Base-by-base conservation (phyloP, 768 basidiomycete species). In the Mycena metata region DNA sequence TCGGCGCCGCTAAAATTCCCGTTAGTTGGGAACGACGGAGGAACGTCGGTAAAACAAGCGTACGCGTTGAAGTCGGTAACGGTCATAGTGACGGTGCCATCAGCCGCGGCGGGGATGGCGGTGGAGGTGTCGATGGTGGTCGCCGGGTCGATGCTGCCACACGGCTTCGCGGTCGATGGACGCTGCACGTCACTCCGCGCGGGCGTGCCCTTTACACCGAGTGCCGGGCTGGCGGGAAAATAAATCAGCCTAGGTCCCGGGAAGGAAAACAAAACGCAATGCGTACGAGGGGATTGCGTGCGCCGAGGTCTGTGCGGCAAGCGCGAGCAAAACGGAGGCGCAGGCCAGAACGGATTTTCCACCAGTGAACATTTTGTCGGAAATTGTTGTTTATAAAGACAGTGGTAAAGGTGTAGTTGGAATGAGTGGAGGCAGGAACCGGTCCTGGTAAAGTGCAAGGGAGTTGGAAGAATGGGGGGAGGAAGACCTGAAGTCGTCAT, bases 1-100 rank as follows among this genome's bases (percentile, higher is more conserved):
- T 74, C 73, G 30, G 62, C 69, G 17, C 70, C 70, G 21, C 73
- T 71, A 54, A 12, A 43, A 49, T 4, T 26, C n/a, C 12, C 5
- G 23, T 45, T 7, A 50, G 36, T 16, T 33, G 17, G 23, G n/a
- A 55, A 24, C 33, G n/a, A n/a, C n/a, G n/a, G n/a, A n/a, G n/a
- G n/a, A n/a, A n/a, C n/a, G n/a, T n/a, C n/a, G n/a, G n/a, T n/a
- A n/a, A n/a, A n/a, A n/a, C n/a, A n/a, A n/a, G n/a, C 46, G 17
- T 70, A 83, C 82, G 64, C 75, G 69, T 81, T 82, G 69, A 82
- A 82, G 74, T 82, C 78, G 21, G 57, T 70, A 60, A 77, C 72
- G 41, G 64, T 74, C 21, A 74, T 67, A 6, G 74, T 66, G 69
- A 82, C 79, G 0, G 75, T 59, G 26, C 81, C 81, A 45, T 79